phyloP scores from a whole-genome alignment of 805 yeast genomes.

The Metschnikowia koreensis region DNA sequence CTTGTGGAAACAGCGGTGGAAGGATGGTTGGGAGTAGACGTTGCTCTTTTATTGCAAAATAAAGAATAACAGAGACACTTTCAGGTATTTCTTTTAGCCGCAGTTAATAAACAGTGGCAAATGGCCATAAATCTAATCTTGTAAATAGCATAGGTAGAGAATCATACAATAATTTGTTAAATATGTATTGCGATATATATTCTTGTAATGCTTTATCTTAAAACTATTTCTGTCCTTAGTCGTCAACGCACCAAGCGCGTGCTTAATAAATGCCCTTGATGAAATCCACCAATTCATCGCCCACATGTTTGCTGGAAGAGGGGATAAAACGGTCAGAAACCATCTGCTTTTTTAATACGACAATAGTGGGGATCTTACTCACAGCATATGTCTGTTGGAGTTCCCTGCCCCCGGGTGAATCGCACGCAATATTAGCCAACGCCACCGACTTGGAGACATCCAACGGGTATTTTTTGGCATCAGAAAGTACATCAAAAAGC shows the following conservation, averaged over 20 bases:
- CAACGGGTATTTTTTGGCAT: slow-evolving; percentile 22
- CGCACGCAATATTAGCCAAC: slow-evolving; percentile 71
- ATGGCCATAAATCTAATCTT: not conserved
- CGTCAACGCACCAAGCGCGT: too few species aligned
- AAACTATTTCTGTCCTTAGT: too few species aligned
- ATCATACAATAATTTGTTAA: too few species aligned
- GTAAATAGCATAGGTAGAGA: not conserved
- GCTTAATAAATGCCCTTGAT: slow-evolving; percentile 22
- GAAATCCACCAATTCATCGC: slow-evolving; percentile 34
- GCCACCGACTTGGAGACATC: slow-evolving; percentile 46
- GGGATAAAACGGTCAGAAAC: slow-evolving; percentile 39
- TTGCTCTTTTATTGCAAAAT: not conserved
- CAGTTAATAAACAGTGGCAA: not conserved
- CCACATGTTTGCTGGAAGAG: slow-evolving; percentile 18
- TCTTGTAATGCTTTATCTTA: too few species aligned
- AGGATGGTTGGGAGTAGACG: slow-evolving; percentile 80
- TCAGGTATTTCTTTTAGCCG: not conserved
- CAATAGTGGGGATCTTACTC: slow-evolving; percentile 59
- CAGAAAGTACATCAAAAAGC: slow-evolving; percentile 42
- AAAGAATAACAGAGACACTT: too few species aligned
- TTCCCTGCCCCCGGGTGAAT: slow-evolving; percentile 60
- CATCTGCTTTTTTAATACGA: slow-evolving; percentile 64
- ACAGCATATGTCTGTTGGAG: slow-evolving; percentile 56
- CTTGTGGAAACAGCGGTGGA: slow-evolving; percentile 93
- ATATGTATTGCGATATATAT: too few species aligned